A percentile compares a stretch with the other conserved stretches of the same genome.
Conservation (phyloP, 2,329 filamentous ascomycete species). For the Cordyceps sp. region DNA sequence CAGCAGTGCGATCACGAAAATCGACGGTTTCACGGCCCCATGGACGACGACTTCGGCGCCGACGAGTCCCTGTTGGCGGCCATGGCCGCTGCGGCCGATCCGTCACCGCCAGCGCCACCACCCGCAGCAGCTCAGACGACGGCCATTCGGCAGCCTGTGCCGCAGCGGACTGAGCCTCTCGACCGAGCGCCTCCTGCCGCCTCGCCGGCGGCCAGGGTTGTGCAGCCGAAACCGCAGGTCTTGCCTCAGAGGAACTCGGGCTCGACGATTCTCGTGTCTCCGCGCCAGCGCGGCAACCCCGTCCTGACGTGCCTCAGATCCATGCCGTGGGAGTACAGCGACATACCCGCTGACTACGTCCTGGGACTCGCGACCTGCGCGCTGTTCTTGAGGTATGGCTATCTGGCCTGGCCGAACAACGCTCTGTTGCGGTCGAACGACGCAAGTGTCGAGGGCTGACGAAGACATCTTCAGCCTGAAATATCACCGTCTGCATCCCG, state of each 20-base stretch:
- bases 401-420: too few relatives aligned
- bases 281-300: conserved; percentile 88
- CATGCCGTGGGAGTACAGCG: conserved; percentile 89
- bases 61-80: conserved; percentile 40
- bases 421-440: too few relatives aligned
- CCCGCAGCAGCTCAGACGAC: background rate
- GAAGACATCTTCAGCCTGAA: conserved; percentile 52
- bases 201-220: conserved; percentile 36
- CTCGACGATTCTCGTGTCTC: conserved; percentile 75
- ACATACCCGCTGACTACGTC: conserved; percentile 90
- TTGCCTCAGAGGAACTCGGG: conserved; percentile 48
- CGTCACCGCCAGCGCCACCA: background rate
- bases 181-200: conserved; percentile 30
- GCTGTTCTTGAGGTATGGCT: conserved; percentile 54
- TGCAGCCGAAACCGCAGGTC: conserved; percentile 82
- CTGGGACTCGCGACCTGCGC: conserved; percentile 78
- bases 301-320: conserved; percentile 69
- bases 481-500: conserved; percentile 91
- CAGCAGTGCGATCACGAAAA: too few relatives aligned
- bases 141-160: conserved; percentile 20
- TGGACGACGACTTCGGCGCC: conserved; percentile 40
- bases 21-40: conserved; percentile 7
- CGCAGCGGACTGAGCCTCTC: conserved; percentile 31
- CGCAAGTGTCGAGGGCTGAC: too few relatives aligned
- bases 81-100: conserved; percentile 29